Conservation (phyloP, 2,329 filamentous ascomycete species). For the Diaporthe sp. region DNA sequence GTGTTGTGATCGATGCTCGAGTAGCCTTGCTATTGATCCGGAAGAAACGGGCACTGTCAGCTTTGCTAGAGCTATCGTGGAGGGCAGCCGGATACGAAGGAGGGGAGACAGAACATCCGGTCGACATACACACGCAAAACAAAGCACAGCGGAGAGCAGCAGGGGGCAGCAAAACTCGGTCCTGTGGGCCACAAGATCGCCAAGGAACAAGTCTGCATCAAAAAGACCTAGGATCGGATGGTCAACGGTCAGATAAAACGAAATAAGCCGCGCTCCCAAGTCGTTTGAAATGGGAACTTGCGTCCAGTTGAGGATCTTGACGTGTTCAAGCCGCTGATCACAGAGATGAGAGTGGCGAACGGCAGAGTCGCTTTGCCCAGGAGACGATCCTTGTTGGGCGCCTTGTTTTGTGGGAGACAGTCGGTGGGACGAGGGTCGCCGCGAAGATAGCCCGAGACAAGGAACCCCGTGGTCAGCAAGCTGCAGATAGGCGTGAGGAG, state of each 20-base stretch:
- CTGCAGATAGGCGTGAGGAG: too few species aligned
- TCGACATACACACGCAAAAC: slow-evolving; percentile 35
- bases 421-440: slow-evolving; percentile 6
- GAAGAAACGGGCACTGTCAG: neutral
- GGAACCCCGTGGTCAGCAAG: neutral
- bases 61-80: neutral
- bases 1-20: slow-evolving; percentile 24
- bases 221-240: slow-evolving; percentile 37
- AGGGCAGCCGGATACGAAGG: neutral
- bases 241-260: slow-evolving; percentile 34
- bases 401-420: neutral
- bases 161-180: slow-evolving; percentile 37
- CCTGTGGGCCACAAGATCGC: slow-evolving; percentile 33
- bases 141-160: slow-evolving; percentile 35
- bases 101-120: too few species aligned
- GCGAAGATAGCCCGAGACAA: neutral
- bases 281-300: slow-evolving; percentile 28
- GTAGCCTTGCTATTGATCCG: slow-evolving; percentile 34
- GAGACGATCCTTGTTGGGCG: neutral
- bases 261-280: slow-evolving; percentile 32
- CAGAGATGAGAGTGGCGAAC: slow-evolving; percentile 5
- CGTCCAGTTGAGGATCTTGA: slow-evolving; percentile 34
- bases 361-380: neutral
- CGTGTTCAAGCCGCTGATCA: slow-evolving; percentile 28
- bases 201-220: slow-evolving; percentile 38